Evolutionary conservation across 2,329 filamentous ascomycete species (phyloP), one percentile per base, ranked within the genome.

Genomic region (Exophiala spinifera): DNA sequence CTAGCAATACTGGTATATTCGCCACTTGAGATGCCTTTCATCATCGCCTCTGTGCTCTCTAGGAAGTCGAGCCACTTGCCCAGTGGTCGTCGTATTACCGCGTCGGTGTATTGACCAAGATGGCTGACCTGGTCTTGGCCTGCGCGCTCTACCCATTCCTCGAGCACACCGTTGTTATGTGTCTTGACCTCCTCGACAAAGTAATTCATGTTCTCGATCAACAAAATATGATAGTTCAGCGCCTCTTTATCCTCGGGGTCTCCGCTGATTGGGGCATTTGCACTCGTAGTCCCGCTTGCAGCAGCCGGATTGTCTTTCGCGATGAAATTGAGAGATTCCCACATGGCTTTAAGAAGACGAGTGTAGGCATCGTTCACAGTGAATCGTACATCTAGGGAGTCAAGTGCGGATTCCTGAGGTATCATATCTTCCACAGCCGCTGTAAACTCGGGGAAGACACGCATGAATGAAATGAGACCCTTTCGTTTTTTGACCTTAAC

Each of bases 141-240:
- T 1, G 92, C 94, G 53, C 87, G 86, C 36, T 85, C 82, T 66
- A 85, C 87, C 89, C 91, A 96, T 63, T 89, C 84, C 56, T 89
- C 84, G 3, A 97, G 79, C 1, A 95, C 84, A 6, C 87, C 81
- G 59, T 94, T 83, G 34, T 82, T 80, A 15, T 83, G 81, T 14
- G 86, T 75, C 62, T 95, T 89, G 7, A 95, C 87, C 70, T 96
- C 91, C 69, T 97, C 91, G 10, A 94, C 78, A 73, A 95, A 97
- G 72, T 96, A 91, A 67, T 96, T 95, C 91, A 96, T 96, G 71
- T 99, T 99, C 72, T 99, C 92, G 63, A 99, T 97, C 50, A 97
- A 80, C 31, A 97, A 80, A 65, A 99, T 96, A 71, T 97, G 91
- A 74, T 95, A 96, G 74, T 97, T 97, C 57, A 99, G 81, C 4